Base-by-base conservation (phyloP, 768 basidiomycete genomes). In the Clavaria fumosa region DNA sequence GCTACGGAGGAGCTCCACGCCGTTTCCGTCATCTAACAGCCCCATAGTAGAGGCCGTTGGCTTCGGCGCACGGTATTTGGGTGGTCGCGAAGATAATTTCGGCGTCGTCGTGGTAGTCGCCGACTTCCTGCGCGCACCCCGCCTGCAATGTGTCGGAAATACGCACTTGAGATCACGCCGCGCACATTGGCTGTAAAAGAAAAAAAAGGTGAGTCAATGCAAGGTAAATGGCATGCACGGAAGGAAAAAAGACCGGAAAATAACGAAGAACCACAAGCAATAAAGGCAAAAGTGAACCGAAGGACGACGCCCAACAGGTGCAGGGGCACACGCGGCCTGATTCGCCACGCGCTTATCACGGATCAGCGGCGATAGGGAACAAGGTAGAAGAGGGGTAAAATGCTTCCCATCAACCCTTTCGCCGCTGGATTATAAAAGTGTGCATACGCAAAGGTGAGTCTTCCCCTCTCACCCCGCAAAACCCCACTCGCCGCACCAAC, bases 91-190 rank as follows among this genome's bases (percentile, higher is more conserved):
- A 37, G 50, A 47, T 17, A 31, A 37, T 45, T 34, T 38, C 40
- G 41, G 33, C 11, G n/a, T 31, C 4, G 28, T 46, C 34, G 37
- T 42, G 43, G n/a, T n/a, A n/a, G n/a, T n/a, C n/a, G n/a, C n/a
- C n/a, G n/a, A n/a, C n/a, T n/a, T n/a, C n/a, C n/a, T 64, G 67
- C 51, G 65, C 68, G 53, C 71, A 7, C 80, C 80, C 12, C 80
- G 66, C 23, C 76, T 64, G 47, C 77, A 80, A 53, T 77, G 76
- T 4, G 62, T 54, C 1, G 80, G 80, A 46, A 78, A 82, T 48
- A 75, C 75, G 52, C 80, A 83, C 40, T 62, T 69, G 34, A 81
- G 67, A 21, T 70, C 69, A 18, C 80, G 72, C 28, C 77, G 66
- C 35, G 70, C 70, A 49, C 80, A 83, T 61, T 83, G 80, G 53